Percentiles rank a stretch among this genome's conserved stretches.
phyloP scores from a whole-genome alignment of 1,284 basidiomycete genomes.

The Apiotrichum brassicae region DNA sequence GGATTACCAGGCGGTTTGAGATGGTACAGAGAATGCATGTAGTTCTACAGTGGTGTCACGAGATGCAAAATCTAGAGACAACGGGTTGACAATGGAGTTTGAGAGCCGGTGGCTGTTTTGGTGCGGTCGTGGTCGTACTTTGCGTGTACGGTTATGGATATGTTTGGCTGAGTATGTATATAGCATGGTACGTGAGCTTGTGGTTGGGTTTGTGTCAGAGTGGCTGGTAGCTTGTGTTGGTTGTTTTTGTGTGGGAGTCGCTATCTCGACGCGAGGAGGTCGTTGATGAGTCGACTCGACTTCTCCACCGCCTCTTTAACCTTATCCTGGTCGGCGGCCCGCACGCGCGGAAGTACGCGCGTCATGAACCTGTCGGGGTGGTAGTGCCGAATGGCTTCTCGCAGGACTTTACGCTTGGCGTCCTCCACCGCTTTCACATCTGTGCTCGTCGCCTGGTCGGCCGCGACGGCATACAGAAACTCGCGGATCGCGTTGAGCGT shows the following conservation, averaged over 20 bases:
- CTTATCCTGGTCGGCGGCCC: conserved; percentile 53
- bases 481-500: conserved; percentile 53
- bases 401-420: conserved; percentile 46
- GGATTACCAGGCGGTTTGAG: conserved; percentile 35
- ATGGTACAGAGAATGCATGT: conserved; percentile 6
- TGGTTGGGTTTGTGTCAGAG: too few species aligned
- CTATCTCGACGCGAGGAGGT: conserved; percentile 12
- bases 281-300: conserved; percentile 26
- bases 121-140: neutral
- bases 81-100: neutral
- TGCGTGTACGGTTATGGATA: too few species aligned
- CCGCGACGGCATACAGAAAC: conserved; percentile 53
- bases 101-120: neutral
- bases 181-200: too few species aligned
- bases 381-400: conserved; percentile 59
- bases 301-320: conserved; percentile 62
- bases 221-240: too few species aligned
- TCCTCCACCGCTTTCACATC: conserved; percentile 49
- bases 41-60: neutral
- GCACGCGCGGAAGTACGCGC: conserved; percentile 52
- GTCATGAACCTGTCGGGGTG: conserved; percentile 72
- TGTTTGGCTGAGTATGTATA: too few species aligned
- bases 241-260: too few species aligned
- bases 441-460: conserved; percentile 47
- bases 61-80: conserved; percentile 2